These are phyloP conservation scores for Fusarium virguliforme DNA, from an alignment of 2,329 filamentous ascomycete genomes.

Conservation along the genomic window DNA sequence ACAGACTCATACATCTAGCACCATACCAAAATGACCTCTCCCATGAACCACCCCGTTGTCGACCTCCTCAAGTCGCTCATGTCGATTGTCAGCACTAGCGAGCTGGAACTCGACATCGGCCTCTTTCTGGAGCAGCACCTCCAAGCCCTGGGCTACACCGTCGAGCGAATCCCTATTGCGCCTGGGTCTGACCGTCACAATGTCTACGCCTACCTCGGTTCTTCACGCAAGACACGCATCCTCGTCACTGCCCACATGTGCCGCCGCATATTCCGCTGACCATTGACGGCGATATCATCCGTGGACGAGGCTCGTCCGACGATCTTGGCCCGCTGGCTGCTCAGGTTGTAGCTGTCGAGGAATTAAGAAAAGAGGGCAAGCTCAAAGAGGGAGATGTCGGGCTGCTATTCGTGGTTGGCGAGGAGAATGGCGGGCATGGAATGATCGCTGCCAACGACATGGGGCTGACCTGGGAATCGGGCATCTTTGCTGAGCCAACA, in stretches of 20 bases:
- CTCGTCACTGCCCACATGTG: conserved; percentile 78
- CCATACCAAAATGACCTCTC: conserved; percentile 2
- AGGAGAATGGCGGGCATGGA: conserved; percentile 77
- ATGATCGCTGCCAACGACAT: conserved; percentile 70
- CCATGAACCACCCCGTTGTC: conserved; percentile 47
- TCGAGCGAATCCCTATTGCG: conserved; percentile 56
- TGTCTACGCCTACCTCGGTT: conserved; percentile 59
- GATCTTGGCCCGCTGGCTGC: conserved; percentile 77
- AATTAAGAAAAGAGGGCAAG: conserved; percentile 28
- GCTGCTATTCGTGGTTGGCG: conserved; percentile 73
- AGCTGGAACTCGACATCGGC: conserved; percentile 57
- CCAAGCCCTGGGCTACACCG: conserved; percentile 54
- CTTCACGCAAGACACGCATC: conserved; percentile 51
- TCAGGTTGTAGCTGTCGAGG: conserved; percentile 75
- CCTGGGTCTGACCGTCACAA: conserved; percentile 55
- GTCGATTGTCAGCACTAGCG: conserved; percentile 57
- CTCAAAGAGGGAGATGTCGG: conserved; percentile 58
- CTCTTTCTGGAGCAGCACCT: conserved; percentile 54
- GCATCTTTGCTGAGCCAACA: conserved; percentile 83
- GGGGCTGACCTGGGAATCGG: conserved; percentile 69
- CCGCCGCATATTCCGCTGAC: conserved; percentile 78
- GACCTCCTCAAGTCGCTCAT: conserved; percentile 55
- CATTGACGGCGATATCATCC: conserved; percentile 61
- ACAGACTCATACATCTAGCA: too few relatives aligned
- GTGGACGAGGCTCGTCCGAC: conserved; percentile 79